A percentile compares a stretch with the other conserved stretches of the same genome.
Evolutionary conservation across 2,329 filamentous ascomycete genomes (phyloP).

Genomic region (Neonectria faginata): DNA sequence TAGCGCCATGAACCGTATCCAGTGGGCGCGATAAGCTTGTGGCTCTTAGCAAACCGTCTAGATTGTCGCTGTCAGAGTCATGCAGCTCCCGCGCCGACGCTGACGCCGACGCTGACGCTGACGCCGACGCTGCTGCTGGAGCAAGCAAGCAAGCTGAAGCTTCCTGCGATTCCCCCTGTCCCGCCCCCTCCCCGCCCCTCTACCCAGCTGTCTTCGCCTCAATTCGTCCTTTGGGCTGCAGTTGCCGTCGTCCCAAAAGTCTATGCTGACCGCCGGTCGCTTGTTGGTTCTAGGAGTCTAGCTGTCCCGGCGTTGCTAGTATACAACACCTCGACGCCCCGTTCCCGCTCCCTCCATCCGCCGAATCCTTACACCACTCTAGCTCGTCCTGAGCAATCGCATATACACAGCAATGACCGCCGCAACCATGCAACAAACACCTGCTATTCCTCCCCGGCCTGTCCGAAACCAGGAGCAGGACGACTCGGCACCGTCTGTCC

Average conservation of each 20-base stretch:
- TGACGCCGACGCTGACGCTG: constrained; percentile 16
- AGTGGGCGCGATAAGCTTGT: constrained; percentile 24
- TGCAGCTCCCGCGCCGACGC: constrained; percentile 15
- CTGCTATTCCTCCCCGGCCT: constrained; percentile 69
- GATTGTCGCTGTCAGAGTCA: constrained; percentile 18
- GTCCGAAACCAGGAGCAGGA: constrained; percentile 62
- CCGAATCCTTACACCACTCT: constrained; percentile 15
- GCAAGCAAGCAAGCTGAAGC: constrained; percentile 8
- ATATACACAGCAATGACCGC: constrained; percentile 58
- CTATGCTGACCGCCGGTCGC: constrained; percentile 42
- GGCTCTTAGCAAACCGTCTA: constrained; percentile 10
- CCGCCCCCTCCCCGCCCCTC: constrained; percentile 21
- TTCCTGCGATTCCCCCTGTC: constrained; percentile 26
- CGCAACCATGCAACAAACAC: constrained; percentile 61
- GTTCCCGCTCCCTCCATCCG: constrained; percentile 26
- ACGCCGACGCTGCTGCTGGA: constrained; percentile 17
- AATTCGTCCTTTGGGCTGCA: constrained; percentile 18
- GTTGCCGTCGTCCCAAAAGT: constrained; percentile 33
- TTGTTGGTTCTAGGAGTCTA: constrained; percentile 36
- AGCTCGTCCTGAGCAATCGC: constrained; percentile 35
- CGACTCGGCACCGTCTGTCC: constrained; percentile 57
- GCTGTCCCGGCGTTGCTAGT: constrained; percentile 27
- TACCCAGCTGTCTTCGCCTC: constrained; percentile 19
- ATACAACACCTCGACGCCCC: constrained; percentile 31
- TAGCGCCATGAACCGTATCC: constrained; percentile 25